These are phyloP conservation scores for Pythium aristosporum DNA, from an alignment of 352 stramenopile species.

Conservation along the genomic window DNA sequence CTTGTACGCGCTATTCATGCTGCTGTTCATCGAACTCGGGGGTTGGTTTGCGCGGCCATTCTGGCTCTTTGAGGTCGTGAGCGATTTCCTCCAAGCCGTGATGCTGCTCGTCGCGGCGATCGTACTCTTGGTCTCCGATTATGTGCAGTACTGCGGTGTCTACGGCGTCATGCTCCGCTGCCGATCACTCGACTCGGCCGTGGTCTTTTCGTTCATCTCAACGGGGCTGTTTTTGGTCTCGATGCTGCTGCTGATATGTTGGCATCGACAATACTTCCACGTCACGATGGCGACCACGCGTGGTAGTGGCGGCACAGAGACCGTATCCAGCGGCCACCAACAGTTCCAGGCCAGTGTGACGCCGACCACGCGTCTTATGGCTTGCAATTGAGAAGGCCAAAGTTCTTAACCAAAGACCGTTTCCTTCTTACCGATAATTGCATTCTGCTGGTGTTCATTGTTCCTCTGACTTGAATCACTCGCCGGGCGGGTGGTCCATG, in stretches of 20 bases:
- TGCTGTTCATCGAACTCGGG: conserved; percentile 49
- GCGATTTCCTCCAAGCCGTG: conserved; percentile 53
- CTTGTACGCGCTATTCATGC: conserved; percentile 54
- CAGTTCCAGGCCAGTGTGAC: conserved; percentile 16
- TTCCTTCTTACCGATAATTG: too few species aligned
- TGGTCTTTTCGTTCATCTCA: conserved; percentile 69
- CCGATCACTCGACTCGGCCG: conserved; percentile 42
- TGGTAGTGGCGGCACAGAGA: conserved; percentile 3
- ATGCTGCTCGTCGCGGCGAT: conserved; percentile 63
- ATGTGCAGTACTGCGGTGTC: conserved; percentile 55
- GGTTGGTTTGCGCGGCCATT: conserved; percentile 40
- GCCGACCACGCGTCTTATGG: conserved; percentile 21
- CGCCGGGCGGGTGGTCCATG: too few species aligned
- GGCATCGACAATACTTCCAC: conserved; percentile 19
- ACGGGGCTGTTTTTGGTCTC: conserved; percentile 49
- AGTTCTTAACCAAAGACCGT: too few species aligned
- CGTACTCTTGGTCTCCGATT: conserved; percentile 67
- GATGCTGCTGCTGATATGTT: conserved; percentile 50
- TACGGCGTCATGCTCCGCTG: conserved; percentile 76
- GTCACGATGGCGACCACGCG: conserved; percentile 15
- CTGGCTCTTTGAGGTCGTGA: conserved; percentile 43
- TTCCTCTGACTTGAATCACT: too few species aligned
- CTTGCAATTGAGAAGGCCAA: conserved; percentile 3
- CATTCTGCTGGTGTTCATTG: too few species aligned
- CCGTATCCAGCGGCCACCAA: conserved; percentile 1